These are phyloP conservation scores for Elsinoe arachidis DNA, from an alignment of 2,329 filamentous ascomycete genomes.

Conservation along the genomic window DNA sequence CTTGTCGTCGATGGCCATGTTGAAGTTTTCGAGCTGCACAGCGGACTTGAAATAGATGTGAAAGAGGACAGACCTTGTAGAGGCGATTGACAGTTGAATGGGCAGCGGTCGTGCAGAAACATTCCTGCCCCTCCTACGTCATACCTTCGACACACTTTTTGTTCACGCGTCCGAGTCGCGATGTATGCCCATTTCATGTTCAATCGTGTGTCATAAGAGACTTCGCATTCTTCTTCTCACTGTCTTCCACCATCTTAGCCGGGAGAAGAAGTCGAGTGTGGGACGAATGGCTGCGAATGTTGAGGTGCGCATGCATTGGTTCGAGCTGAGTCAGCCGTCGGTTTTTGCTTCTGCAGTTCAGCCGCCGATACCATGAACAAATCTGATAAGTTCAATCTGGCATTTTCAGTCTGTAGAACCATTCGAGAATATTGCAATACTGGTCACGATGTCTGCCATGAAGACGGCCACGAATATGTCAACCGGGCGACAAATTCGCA, in stretches of 20 bases:
- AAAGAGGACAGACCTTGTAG: not conserved
- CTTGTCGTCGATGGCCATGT: conserved; percentile 31
- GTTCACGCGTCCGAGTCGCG: not conserved
- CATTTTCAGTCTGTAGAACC: not conserved
- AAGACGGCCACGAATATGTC: not conserved
- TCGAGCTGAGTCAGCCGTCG: not conserved
- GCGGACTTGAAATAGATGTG: not conserved
- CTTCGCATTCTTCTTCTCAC: too few relatives aligned
- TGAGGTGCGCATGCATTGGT: too few relatives aligned
- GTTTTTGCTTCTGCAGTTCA: not conserved
- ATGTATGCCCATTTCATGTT: too few relatives aligned
- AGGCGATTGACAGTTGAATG: not conserved
- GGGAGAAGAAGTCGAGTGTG: too few relatives aligned
- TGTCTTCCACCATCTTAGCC: too few relatives aligned
- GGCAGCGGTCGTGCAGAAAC: conserved; percentile 1
- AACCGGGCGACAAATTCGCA: conserved; percentile 26
- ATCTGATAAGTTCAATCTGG: not conserved
- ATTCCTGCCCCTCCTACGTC: conserved; percentile 6
- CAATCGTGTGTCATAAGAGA: not conserved
- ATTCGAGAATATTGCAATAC: too few relatives aligned
- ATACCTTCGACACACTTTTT: conserved; percentile 1
- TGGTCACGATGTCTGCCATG: not conserved
- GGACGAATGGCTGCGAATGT: too few relatives aligned
- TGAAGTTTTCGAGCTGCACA: not conserved
- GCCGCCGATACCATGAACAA: not conserved